Percentiles rank a stretch among this genome's conserved stretches.
Evolutionary conservation across 2,329 filamentous ascomycete genomes (phyloP).

Genomic region (Colletotrichum shisoi): DNA sequence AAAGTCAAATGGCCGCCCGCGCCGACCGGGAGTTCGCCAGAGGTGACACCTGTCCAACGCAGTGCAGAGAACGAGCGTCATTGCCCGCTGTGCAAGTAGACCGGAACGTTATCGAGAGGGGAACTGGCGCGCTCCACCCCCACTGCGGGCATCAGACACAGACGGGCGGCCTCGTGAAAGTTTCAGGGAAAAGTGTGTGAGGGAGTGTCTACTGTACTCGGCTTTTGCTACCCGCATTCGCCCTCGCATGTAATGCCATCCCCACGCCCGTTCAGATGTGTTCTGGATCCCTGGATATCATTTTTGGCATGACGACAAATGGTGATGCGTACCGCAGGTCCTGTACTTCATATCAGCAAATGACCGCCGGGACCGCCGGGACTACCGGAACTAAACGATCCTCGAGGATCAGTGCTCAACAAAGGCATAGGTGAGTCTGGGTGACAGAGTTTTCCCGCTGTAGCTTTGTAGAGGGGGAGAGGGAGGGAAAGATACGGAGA

Average conservation of each 20-base stretch:
- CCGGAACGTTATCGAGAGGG: background rate
- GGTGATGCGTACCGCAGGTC: background rate
- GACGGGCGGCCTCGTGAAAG: background rate
- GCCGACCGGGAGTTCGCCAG: background rate
- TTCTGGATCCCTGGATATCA: background rate
- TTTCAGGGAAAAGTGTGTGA: background rate
- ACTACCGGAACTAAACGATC: background rate
- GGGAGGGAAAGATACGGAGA: background rate
- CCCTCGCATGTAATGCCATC: background rate
- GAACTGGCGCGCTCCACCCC: too few species aligned
- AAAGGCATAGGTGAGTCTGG: background rate
- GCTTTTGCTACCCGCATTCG: background rate
- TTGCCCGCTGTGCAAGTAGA: too few species aligned
- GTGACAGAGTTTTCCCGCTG: conserved; percentile 7
- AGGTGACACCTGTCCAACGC: background rate
- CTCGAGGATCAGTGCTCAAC: background rate
- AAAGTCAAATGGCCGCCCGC: background rate
- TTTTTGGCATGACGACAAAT: too few species aligned
- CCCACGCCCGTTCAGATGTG: too few species aligned
- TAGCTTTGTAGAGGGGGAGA: background rate
- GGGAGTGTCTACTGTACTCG: background rate
- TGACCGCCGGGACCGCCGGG: background rate
- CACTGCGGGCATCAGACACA: background rate
- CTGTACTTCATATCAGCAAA: background rate
- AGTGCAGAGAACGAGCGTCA: too few species aligned